Evolutionary conservation across 306 rosid genomes (phyloP).

Genomic region (Ammopiptanthus mongolicus): DNA sequence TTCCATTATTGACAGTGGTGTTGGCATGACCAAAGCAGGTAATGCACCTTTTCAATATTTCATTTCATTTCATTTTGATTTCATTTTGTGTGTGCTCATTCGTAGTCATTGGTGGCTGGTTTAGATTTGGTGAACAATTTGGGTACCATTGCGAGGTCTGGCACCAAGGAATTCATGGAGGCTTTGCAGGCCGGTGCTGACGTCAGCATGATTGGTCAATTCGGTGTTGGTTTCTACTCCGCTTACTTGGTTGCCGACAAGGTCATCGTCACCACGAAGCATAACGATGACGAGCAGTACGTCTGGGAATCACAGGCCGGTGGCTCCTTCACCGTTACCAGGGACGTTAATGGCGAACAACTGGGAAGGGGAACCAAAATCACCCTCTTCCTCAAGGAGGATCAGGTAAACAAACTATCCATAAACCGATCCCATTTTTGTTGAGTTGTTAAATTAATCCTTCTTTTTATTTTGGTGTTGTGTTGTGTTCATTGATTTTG

Average conservation of each 20-base stretch:
- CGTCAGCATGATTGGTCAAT: conserved; percentile 68
- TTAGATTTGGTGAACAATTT: conserved; percentile 58
- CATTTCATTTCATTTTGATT: no score
- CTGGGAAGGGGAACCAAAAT: conserved; percentile 64
- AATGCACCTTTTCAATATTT: not conserved
- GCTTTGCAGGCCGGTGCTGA: conserved; percentile 61
- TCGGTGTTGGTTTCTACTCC: conserved; percentile 59
- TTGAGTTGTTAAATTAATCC: no score
- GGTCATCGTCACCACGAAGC: conserved; percentile 57
- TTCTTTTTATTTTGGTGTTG: no score
- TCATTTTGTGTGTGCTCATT: no score
- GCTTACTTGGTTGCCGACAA: conserved; percentile 58
- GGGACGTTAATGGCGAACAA: conserved; percentile 48
- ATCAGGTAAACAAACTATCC: conserved; percentile 32
- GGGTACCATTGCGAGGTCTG: conserved; percentile 60
- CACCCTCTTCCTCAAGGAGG: conserved; percentile 58
- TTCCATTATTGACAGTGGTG: conserved; percentile 54
- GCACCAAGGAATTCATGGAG: conserved; percentile 66
- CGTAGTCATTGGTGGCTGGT: not conserved
- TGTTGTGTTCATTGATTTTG: not conserved
- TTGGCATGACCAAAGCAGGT: conserved; percentile 69
- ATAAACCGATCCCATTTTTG: not conserved
- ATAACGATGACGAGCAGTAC: conserved; percentile 64
- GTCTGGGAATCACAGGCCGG: conserved; percentile 66
- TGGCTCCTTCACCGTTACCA: conserved; percentile 57